phyloP scores from a whole-genome alignment of 1,139 yeast genomes.

The Arxiozyma telluris region DNA sequence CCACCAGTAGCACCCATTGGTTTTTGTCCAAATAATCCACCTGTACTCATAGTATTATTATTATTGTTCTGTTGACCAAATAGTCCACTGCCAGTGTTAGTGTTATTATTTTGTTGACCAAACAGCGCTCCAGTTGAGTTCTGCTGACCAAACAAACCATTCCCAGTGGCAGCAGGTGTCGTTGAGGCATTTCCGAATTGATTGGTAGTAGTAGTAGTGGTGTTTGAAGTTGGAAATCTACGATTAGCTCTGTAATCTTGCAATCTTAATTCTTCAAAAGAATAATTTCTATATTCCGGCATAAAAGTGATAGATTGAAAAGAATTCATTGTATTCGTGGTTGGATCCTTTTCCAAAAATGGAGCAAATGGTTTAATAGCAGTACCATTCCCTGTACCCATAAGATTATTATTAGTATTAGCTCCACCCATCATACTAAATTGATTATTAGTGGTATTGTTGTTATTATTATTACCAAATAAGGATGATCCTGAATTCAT shows the following conservation, averaged over 20 bases:
- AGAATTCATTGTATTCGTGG: slow-evolving; percentile 45
- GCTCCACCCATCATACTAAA: slow-evolving; percentile 47
- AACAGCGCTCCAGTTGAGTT: slow-evolving; percentile 20
- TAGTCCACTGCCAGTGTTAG: slow-evolving; percentile 13
- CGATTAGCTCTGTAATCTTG: slow-evolving; percentile 81
- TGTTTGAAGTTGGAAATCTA: slow-evolving; percentile 29
- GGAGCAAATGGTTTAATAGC: slow-evolving; percentile 59
- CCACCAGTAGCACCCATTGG: slow-evolving; percentile 9
- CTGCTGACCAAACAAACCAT: slow-evolving; percentile 29
- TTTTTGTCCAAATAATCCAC: slow-evolving; percentile 21
- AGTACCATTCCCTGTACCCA: slow-evolving; percentile 55
- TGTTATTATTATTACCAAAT: slow-evolving; percentile 2
- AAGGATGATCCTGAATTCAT: slow-evolving; percentile 14
- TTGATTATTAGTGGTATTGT: background rate
- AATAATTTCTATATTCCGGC: slow-evolving; percentile 80
- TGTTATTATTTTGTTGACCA: slow-evolving; percentile 17
- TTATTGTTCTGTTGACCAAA: slow-evolving; percentile 23
- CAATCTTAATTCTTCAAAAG: slow-evolving; percentile 79
- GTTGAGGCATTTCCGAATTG: slow-evolving; percentile 11
- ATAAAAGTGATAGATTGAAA: slow-evolving; percentile 74
- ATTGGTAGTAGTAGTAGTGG: slow-evolving; percentile 16
- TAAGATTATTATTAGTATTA: slow-evolving; percentile 29
- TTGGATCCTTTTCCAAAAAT: slow-evolving; percentile 63
- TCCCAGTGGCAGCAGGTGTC: background rate
- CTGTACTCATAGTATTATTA: slow-evolving; percentile 13